Evolutionary conservation across 1,284 basidiomycete genomes (phyloP).

Genomic region (Cerrena zonata): DNA sequence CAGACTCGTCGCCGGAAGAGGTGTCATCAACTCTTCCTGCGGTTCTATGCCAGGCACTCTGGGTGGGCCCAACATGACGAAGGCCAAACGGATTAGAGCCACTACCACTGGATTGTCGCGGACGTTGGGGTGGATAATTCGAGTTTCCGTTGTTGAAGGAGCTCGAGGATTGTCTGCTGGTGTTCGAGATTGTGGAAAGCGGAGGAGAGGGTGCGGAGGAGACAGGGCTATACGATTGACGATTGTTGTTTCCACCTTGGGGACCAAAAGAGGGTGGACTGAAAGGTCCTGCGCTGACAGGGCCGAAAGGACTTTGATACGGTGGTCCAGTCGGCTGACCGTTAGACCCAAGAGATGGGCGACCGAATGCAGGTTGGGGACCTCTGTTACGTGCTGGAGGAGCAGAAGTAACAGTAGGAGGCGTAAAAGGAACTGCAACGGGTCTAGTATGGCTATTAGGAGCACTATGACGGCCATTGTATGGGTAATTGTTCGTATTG

Average conservation of each 20-base stretch:
- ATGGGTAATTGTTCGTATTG: not conserved
- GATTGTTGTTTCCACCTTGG: not conserved
- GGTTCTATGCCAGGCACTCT: not conserved
- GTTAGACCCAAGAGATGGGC: not conserved
- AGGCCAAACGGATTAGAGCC: not conserved
- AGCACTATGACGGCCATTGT: not conserved
- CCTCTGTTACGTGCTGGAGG: not conserved
- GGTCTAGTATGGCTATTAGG: not conserved
- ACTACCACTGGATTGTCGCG: not conserved
- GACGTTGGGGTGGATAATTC: not conserved
- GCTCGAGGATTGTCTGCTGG: slow-evolving; percentile 1
- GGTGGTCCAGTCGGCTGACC: not conserved
- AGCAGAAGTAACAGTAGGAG: not conserved
- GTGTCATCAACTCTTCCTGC: not conserved
- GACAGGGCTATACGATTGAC: not conserved
- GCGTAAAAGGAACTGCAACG: not conserved
- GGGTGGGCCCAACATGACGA: not conserved
- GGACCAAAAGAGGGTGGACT: slow-evolving; percentile 4
- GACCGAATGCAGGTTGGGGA: not conserved
- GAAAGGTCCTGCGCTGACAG: not conserved
- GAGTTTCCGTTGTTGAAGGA: not conserved
- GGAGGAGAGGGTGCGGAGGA: slow-evolving; percentile 1
- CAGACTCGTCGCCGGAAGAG: not conserved
- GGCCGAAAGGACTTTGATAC: too few relatives aligned
- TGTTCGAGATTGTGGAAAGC: not conserved